These are phyloP conservation scores for Chaetoscypha palmicola DNA, from an alignment of 2,329 filamentous ascomycete genomes.

Conservation along the genomic window DNA sequence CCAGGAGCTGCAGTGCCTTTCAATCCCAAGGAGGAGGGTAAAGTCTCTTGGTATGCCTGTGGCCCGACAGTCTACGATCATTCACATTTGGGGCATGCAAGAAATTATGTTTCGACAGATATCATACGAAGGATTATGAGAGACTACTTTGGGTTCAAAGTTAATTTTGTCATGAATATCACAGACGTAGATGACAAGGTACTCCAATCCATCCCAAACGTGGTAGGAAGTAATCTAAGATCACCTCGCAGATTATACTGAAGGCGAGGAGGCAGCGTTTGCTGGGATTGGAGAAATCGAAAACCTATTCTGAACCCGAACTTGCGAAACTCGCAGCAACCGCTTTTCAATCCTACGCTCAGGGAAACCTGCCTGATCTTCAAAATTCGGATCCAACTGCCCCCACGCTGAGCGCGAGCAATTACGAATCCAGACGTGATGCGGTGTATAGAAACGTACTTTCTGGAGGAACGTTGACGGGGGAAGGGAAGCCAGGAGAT, in stretches of 20 bases:
- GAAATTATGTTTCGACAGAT: slow-evolving; percentile 69
- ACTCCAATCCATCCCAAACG: slow-evolving; percentile 1
- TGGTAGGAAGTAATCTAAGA: slow-evolving; percentile 7
- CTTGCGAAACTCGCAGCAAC: slow-evolving; percentile 41
- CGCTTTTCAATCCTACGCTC: slow-evolving; percentile 50
- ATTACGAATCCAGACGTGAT: slow-evolving; percentile 45
- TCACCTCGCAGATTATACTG: slow-evolving; percentile 51
- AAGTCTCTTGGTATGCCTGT: slow-evolving; percentile 60
- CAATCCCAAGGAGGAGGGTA: slow-evolving; percentile 24
- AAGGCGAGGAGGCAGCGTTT: slow-evolving; percentile 72
- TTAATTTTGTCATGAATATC: slow-evolving; percentile 68
- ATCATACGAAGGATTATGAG: slow-evolving; percentile 60
- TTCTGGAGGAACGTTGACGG: slow-evolving; percentile 47
- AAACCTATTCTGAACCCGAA: slow-evolving; percentile 45
- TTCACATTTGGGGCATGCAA: slow-evolving; percentile 59
- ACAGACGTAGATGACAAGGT: slow-evolving; percentile 61
- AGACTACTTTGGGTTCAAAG: slow-evolving; percentile 61
- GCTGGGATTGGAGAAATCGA: slow-evolving; percentile 71
- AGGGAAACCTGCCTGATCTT: slow-evolving; percentile 48
- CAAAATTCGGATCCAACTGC: slow-evolving; percentile 33
- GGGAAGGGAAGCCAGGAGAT: slow-evolving; percentile 49
- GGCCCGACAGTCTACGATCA: slow-evolving; percentile 66
- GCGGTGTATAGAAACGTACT: slow-evolving; percentile 48
- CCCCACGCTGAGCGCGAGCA: slow-evolving; percentile 41
- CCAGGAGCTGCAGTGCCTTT: slow-evolving; percentile 28